Evolutionary conservation across 2,329 filamentous ascomycete species (phyloP).

Genomic region (Cytospora paraplurivora): DNA sequence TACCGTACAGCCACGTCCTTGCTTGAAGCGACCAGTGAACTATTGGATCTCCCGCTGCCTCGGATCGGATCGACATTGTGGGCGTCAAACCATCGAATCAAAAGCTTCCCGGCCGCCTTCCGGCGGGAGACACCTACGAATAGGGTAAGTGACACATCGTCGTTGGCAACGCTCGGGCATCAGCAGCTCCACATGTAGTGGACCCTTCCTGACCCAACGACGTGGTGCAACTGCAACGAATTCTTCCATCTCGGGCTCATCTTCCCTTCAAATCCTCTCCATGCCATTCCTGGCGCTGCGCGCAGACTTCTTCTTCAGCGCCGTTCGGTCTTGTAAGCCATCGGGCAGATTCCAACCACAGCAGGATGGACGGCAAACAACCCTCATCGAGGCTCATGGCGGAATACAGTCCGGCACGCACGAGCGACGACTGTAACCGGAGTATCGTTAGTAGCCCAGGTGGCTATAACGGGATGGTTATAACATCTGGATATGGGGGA

Average conservation of each 20-base stretch:
- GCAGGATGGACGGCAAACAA: conserved; percentile 5
- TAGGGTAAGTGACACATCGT: conserved; percentile 7
- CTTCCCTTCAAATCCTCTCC: background rate
- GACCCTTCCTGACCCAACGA: background rate
- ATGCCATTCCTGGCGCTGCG: background rate
- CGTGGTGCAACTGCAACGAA: background rate
- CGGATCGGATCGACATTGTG: conserved; percentile 11
- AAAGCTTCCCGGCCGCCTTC: background rate
- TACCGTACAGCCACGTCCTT: too few species aligned
- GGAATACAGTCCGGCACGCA: background rate
- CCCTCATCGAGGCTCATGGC: background rate
- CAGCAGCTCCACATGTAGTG: conserved; percentile 1
- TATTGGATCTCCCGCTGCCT: too few species aligned
- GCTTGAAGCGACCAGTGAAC: background rate
- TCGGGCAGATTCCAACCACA: too few species aligned
- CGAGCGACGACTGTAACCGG: background rate
- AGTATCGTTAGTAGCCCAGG: background rate
- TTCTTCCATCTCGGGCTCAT: background rate
- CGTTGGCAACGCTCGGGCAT: background rate
- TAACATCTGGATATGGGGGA: background rate
- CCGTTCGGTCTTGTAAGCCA: background rate
- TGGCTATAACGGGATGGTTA: background rate
- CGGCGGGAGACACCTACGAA: conserved; percentile 4
- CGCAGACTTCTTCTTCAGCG: background rate
- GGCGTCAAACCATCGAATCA: conserved; percentile 15